Percentiles rank a stretch among this genome's conserved stretches.
Conservation (phyloP, 1,284 basidiomycete genomes). For the Peniophora sp. region DNA sequence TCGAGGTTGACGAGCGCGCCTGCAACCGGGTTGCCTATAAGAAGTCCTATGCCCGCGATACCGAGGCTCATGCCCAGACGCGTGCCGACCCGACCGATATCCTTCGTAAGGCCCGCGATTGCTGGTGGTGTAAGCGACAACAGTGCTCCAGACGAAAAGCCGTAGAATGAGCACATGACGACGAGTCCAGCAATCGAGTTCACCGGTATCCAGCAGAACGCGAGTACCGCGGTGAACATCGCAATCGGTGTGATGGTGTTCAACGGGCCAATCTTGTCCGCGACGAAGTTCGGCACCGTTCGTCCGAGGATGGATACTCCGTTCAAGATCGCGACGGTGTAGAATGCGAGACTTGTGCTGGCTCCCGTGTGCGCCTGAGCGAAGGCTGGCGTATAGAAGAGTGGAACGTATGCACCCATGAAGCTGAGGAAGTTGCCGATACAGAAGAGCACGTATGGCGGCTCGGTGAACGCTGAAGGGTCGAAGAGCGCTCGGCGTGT, state of each 20-base stretch:
- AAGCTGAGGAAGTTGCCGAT: conserved; percentile 7
- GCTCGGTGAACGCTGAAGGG: conserved; percentile 5
- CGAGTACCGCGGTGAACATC: conserved; percentile 9
- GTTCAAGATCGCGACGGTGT: conserved; percentile 19
- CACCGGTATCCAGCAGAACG: conserved; percentile 4
- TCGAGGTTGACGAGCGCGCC: conserved; percentile 9
- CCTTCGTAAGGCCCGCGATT: conserved; percentile 4
- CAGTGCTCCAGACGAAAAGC: conserved; percentile 13
- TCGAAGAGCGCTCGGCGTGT: conserved; percentile 15
- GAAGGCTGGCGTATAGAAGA: conserved; percentile 12
- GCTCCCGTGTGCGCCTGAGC: conserved; percentile 3
- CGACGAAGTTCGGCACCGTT: conserved; percentile 18
- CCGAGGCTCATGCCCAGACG: conserved; percentile 10
- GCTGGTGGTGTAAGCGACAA: conserved; percentile 7
- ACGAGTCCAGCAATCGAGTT: conserved; percentile 1
- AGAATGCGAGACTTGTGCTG: conserved; percentile 10
- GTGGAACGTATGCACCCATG: conserved; percentile 15
- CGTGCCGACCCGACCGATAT: conserved; percentile 8
- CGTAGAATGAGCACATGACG: conserved; percentile 11
- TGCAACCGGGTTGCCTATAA: conserved; percentile 9
- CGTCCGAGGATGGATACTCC: conserved; percentile 20
- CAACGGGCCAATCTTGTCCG: conserved; percentile 18
- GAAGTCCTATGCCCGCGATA: conserved; percentile 7
- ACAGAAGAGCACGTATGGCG: conserved; percentile 10
- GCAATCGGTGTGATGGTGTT: conserved; percentile 18